Evolutionary conservation across 2,329 filamentous ascomycete genomes (phyloP), one percentile per base, ranked within the genome.

Genomic region (Seiridium cupressi): DNA sequence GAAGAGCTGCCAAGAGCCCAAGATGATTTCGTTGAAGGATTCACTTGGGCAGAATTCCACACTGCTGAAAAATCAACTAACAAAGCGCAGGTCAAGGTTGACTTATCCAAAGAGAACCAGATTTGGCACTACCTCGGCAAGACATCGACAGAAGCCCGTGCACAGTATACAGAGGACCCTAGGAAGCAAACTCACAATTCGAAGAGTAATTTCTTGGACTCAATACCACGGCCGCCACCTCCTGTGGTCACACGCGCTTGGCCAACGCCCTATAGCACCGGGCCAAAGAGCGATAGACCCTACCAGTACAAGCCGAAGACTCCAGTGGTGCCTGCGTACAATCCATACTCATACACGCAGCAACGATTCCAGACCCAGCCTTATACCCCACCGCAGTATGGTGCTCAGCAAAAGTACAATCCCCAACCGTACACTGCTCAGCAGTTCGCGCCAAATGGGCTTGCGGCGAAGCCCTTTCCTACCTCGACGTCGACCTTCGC

Each of bases 111-210:
- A 71, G 81, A 88, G 13, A 85, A 94, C 62, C 89, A 91, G 71
- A 74, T 97, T 18, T 98, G 93, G 92, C 85, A 92, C 76, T 98
- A 97, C 73, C 82, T 99, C 62, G 92, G 92, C 38, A 87, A 87
- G 72, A 85, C 84, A 26, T 98, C 94, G 31, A 97, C 94, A 5
- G 94, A 98, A 70, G 90, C 92, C 58, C 93, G 89, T 73, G 89
- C 93, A 34, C 92, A 96, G 72, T 99, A 95, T 76, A 96, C 93
- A 4, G 91, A 95, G 68, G 88, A 96, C 75, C 85, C 84, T 48
- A 64, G 69, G 7, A 81, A 75, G 10, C 81, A 76, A n/a, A 78
- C 78, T 51, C 83, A 92, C 73, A 91, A 92, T 61, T 77, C 82
- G 2, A 88, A 84, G 74, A 88, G 87, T 65, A 90, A 89, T 70